Conservation (phyloP, 768 basidiomycete species). For the Phanerochaete carnosa region DNA sequence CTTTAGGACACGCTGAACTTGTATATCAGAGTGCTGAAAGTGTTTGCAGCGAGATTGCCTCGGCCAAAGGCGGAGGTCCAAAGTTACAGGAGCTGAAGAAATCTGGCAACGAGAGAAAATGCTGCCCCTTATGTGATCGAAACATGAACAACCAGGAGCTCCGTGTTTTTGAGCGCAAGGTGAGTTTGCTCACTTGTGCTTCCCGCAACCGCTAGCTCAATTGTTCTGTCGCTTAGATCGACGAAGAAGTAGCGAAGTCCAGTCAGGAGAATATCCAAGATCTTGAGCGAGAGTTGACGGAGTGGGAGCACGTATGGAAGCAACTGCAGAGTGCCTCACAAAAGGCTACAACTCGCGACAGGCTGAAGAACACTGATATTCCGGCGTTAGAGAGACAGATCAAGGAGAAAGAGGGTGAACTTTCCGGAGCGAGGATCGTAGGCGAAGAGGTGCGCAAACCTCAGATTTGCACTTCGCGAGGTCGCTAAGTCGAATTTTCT, state of each 20-base stretch:
- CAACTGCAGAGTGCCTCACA: slow-evolving; percentile 59
- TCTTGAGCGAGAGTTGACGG: slow-evolving; percentile 42
- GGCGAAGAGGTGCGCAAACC: slow-evolving; percentile 48
- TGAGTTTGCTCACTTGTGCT: slow-evolving; percentile 36
- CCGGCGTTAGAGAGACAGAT: slow-evolving; percentile 64
- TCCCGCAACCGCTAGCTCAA: background rate
- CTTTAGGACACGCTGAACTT: background rate
- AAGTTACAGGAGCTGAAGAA: slow-evolving; percentile 43
- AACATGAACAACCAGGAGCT: slow-evolving; percentile 53
- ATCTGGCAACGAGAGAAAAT: slow-evolving; percentile 57
- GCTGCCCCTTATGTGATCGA: slow-evolving; percentile 77
- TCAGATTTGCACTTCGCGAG: background rate
- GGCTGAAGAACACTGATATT: slow-evolving; percentile 59
- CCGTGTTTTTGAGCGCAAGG: slow-evolving; percentile 63
- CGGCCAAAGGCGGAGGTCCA: background rate
- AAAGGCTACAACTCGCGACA: slow-evolving; percentile 47
- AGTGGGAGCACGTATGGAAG: slow-evolving; percentile 60
- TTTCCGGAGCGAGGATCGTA: slow-evolving; percentile 46
- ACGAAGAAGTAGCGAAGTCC: slow-evolving; percentile 54
- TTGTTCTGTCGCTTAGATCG: slow-evolving; percentile 44
- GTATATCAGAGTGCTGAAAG: slow-evolving; percentile 12
- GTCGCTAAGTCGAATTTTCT: background rate
- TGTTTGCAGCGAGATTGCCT: slow-evolving; percentile 25
- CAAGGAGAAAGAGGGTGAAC: slow-evolving; percentile 48
- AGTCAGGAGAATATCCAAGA: slow-evolving; percentile 44